Conservation (phyloP, 371 early-diverging fungal species). For the Funneliformis caledonium region DNA sequence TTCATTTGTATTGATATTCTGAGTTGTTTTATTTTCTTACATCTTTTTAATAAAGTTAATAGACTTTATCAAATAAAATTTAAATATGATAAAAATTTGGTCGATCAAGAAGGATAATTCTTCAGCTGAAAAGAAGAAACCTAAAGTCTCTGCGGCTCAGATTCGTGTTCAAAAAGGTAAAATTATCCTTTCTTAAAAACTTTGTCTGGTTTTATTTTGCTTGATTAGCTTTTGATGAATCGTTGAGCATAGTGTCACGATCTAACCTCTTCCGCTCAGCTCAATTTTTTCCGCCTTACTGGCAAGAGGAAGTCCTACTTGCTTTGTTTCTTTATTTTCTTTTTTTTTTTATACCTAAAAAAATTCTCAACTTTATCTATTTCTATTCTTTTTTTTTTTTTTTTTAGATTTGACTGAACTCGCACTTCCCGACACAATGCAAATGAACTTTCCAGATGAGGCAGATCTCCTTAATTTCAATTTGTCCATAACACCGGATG, state of each 20-base stretch:
- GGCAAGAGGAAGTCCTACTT: constrained; percentile 14
- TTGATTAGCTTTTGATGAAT: constrained; percentile 14
- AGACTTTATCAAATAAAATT: not conserved
- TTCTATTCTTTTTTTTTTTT: not conserved
- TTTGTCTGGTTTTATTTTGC: constrained; percentile 1
- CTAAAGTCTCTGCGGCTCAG: constrained; percentile 86
- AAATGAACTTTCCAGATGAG: constrained; percentile 77
- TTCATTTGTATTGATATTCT: no score
- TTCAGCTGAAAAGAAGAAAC: constrained; percentile 73
- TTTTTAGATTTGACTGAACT: constrained; percentile 83
- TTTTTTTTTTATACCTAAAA: not conserved
- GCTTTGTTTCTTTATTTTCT: not conserved
- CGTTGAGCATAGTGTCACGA: constrained; percentile 8
- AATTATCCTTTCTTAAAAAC: not conserved
- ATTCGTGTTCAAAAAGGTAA: constrained; percentile 93
- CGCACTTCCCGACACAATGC: constrained; percentile 81
- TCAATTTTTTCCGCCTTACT: not conserved
- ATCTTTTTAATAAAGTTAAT: no score
- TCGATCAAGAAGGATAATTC: constrained; percentile 82
- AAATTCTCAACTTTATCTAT: not conserved
- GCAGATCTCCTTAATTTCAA: constrained; percentile 86
- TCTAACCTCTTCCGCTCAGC: not conserved
- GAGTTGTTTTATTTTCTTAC: no score
- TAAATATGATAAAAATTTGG: constrained; percentile 87
- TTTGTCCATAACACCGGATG: constrained; percentile 86